These are phyloP conservation scores for Clonostachys solani DNA, from an alignment of 2,329 filamentous ascomycete genomes.

Conservation along the genomic window DNA sequence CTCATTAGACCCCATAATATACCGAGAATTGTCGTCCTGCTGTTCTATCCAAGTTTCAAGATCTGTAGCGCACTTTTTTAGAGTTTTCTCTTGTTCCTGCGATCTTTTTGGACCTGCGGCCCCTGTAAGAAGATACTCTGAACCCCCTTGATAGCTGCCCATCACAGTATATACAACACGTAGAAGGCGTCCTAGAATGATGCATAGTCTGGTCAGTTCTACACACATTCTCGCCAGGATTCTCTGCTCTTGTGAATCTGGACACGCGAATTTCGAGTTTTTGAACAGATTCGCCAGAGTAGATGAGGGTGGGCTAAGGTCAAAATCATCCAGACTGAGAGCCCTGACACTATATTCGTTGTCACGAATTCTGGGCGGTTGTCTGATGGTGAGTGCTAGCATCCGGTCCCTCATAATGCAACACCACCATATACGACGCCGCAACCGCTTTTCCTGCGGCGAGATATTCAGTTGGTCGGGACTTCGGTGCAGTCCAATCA, in stretches of 20 bases:
- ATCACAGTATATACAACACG: too few species aligned
- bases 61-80: too few species aligned
- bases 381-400: constrained; percentile 88
- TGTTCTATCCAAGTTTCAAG: too few species aligned
- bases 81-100: too few species aligned
- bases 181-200: constrained; percentile 77
- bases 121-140: too few species aligned
- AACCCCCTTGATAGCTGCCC: too few species aligned
- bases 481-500: constrained; percentile 87
- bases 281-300: constrained; percentile 12
- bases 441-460: constrained; percentile 69
- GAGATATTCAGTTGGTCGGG: constrained; percentile 74
- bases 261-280: too few species aligned
- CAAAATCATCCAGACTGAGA: constrained; percentile 81
- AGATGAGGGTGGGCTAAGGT: constrained; percentile 63
- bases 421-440: constrained; percentile 98
- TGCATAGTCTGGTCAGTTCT: constrained; percentile 81
- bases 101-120: too few species aligned
- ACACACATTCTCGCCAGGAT: constrained; percentile 53
- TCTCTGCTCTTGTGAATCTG: too few species aligned
- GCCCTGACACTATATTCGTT: constrained; percentile 93
- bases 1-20: too few species aligned
- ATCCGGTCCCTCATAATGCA: constrained; percentile 93
- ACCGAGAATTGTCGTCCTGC: too few species aligned
- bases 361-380: constrained; percentile 87